Base-by-base conservation (phyloP, 2,329 filamentous ascomycete species). In the Beauveria scarabaeidicola region DNA sequence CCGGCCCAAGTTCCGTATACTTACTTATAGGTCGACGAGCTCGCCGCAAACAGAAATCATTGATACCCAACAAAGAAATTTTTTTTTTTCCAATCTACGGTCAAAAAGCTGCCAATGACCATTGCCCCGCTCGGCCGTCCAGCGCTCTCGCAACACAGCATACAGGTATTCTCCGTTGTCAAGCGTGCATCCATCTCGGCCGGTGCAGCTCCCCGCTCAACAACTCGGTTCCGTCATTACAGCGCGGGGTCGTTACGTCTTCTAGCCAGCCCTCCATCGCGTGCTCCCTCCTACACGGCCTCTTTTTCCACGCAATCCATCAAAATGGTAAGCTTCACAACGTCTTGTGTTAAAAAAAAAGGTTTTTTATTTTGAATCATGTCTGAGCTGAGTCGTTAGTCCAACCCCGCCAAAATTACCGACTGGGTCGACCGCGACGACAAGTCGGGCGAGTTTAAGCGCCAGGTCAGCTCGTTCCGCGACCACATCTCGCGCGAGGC, bases 381-480 rank as follows among this genome's bases (percentile, higher is more conserved):
- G 21, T 8, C 41, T 25, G 21, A 52, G 5, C 13, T 36, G 32
- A 38, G 19, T 11, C 23, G 5, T 19, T 21, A 61, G 59, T 38
- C 59, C 17, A 38, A 21, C 3, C 25, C 72, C 44, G 67, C 67
- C 61, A 83, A 81, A 59, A 90, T 96, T 71, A 92, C 91, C 50
- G 84, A 93, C 68, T 96, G 91, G 91, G 91, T 94, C 56, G 80
- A 84, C 63, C 87, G 84, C 50, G 80, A 80, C 66, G 90, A 94
- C 77, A 89, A 85, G 70, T 83, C 84, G 19, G 93, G 93, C 73
- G 91, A 97, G 75, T 97, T 96, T 81, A 96, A 96, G 78, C 87
- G 93, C 63, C 89, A 91, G 72, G 80, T 81, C 63, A 94, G 90
- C 62, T 81, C 85, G 59, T 97, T 97, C 76, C 86, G 94, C 61